Evolutionary conservation across 208 protist species (phyloP), one percentile per base, ranked within the genome.

Genomic region (Acanthamoeba castellanii): DNA sequence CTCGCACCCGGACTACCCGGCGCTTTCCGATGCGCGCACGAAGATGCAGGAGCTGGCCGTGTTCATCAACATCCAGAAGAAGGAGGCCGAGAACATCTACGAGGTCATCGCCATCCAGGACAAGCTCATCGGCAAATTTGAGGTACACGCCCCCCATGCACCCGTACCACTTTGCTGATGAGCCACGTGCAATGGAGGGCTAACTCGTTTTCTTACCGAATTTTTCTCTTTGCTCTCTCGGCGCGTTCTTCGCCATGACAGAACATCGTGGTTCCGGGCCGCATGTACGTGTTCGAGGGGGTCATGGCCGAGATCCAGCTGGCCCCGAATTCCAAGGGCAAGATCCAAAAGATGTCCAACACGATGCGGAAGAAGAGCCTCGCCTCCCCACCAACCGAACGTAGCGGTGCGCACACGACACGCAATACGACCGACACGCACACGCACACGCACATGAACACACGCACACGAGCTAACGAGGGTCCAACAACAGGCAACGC

Each of bases 1-100:
- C n/a, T 45, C 32, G 8, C 96, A 97, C 50, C n/a, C 96, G n/a
- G 96, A 97, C 55, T 94, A 97, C 47, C 16, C 61, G 27, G 91
- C 94, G 18, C 25, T 97, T 5, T 70, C 90, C 18, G 61, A 70
- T 25, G 92, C 96, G 4, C 57, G 94, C 27, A 95, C 94, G 16
- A 95, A 97, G 45, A 96, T 97, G 95, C 88, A 96, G 32, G 89
- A 96, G 64, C 81, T 97, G 18, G 96, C 96, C 0, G 78, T 76
- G 6, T 96, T 96, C 72, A 85, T 96, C 0, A 97, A 97, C 90
- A 95, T 96, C 47, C 93, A 95, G 52, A 97, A 97, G 55, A 95
- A 94, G 91, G 96, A 97, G 32, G 96, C 96, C 16, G 96, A 97
- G 59, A 97, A 97, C 52, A 78, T 97, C 9, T 96, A 97, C 55